These are phyloP conservation scores for Royoungia palumana DNA, from an alignment of 768 basidiomycete species.

Conservation along the genomic window DNA sequence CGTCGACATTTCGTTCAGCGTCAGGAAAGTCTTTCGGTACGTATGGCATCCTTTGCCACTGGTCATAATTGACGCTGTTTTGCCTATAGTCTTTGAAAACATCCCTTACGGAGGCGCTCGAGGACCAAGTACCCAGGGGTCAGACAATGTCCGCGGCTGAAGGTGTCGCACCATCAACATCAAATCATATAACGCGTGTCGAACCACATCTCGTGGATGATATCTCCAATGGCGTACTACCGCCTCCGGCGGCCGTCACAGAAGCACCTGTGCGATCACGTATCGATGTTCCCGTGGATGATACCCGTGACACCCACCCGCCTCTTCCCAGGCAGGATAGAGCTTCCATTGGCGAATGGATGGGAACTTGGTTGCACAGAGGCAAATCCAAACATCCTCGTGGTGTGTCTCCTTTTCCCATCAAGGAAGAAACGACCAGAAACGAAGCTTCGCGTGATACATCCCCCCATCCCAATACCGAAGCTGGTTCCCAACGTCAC, in stretches of 20 bases:
- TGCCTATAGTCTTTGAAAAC: slow-evolving; percentile 40
- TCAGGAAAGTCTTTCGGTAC: slow-evolving; percentile 58
- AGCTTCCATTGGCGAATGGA: slow-evolving; percentile 61
- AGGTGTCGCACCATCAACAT: slow-evolving; percentile 12
- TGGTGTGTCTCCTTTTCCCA: slow-evolving; percentile 13
- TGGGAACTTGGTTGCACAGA: slow-evolving; percentile 72
- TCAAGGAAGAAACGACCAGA: slow-evolving; percentile 22
- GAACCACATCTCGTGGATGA: slow-evolving; percentile 1
- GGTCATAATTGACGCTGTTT: background rate
- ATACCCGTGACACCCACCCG: slow-evolving; percentile 10
- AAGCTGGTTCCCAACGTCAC: slow-evolving; percentile 17
- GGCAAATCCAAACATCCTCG: slow-evolving; percentile 37
- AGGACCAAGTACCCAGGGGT: slow-evolving; percentile 45
- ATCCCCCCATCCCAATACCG: slow-evolving; percentile 17
- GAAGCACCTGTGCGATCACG: slow-evolving; percentile 7
- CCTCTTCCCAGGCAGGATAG: slow-evolving; percentile 31
- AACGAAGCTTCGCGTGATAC: slow-evolving; percentile 21
- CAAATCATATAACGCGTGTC: background rate
- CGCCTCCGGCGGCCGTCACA: background rate
- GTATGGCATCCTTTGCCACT: slow-evolving; percentile 14
- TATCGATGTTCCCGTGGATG: background rate
- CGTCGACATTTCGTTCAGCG: slow-evolving; percentile 47
- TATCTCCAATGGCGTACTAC: background rate
- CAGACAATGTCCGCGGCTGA: slow-evolving; percentile 25
- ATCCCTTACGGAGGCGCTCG: slow-evolving; percentile 45